A percentile compares a stretch with the other conserved stretches of the same genome.
phyloP scores from a whole-genome alignment of 805 yeast genomes.

The Pichia occidentalis region DNA sequence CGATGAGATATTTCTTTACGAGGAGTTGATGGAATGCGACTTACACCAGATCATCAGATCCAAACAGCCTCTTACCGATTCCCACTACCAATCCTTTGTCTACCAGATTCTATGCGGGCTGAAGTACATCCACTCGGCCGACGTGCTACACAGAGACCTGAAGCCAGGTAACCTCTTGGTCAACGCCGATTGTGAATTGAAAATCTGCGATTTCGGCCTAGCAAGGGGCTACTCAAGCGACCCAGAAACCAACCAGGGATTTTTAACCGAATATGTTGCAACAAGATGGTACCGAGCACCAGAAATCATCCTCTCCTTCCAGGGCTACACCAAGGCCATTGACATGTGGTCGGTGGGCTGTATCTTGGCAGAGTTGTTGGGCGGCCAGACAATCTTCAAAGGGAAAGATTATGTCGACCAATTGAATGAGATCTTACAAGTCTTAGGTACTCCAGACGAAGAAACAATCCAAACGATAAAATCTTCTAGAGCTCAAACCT shows the following conservation, averaged over 20 bases:
- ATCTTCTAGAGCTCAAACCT: slow-evolving; percentile 83
- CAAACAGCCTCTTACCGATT: slow-evolving; percentile 88
- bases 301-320: slow-evolving; percentile 91
- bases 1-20: slow-evolving; percentile 89
- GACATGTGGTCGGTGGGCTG: slow-evolving; percentile 99
- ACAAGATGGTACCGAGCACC: slow-evolving; percentile 99
- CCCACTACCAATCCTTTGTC: slow-evolving; percentile 88
- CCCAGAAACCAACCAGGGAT: slow-evolving; percentile 84
- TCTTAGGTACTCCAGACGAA: slow-evolving; percentile 87
- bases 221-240: slow-evolving; percentile 86
- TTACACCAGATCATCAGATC: slow-evolving; percentile 95
- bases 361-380: slow-evolving; percentile 86
- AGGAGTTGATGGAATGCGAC: slow-evolving; percentile 97
- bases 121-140: slow-evolving; percentile 92
- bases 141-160: slow-evolving; percentile 88
- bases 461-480: slow-evolving; percentile 66
- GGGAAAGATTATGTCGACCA: slow-evolving; percentile 97
- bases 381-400: slow-evolving; percentile 85
- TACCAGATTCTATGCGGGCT: slow-evolving; percentile 91
- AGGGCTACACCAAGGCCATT: slow-evolving; percentile 92
- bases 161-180: slow-evolving; percentile 92
- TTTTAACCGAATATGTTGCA: slow-evolving; percentile 94
- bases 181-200: slow-evolving; percentile 93
- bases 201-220: slow-evolving; percentile 93
- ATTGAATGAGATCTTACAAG: slow-evolving; percentile 75